Evolutionary conservation across 768 basidiomycete genomes (phyloP), one percentile per base, ranked within the genome.

Genomic region (Lentinula detonsa): DNA sequence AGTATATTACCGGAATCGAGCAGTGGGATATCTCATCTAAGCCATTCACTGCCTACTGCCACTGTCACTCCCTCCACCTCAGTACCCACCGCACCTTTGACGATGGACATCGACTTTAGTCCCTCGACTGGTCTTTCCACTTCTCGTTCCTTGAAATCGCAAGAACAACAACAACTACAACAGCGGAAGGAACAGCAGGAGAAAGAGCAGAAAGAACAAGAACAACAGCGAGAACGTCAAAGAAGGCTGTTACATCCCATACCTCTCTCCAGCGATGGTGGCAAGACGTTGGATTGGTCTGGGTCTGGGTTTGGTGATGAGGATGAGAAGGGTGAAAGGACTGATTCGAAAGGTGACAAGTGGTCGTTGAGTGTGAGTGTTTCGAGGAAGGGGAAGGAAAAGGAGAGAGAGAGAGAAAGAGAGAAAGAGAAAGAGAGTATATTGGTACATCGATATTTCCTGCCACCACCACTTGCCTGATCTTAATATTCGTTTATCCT

Each of bases 201-300:
- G 1, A 8, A 13, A 39, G 37, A 39, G 37, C 9, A 39, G 37
- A 8, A 13, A 8, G 37, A 39, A 39, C 37, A 13, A 39, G 37
- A 39, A 39, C 37, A 39, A 39, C 9, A 39, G 13, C n/a, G 13
- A 39, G 37, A 39, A 39, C 37, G 37, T 8, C 37, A 6, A 39
- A 39, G 37, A 13, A 39, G 37, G 1, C 13, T 39, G 37, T 13
- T 67, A 10, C 75, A 90, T 66, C 90, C 90, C 11, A 81, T 91
- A 8, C 90, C 90, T 0, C 72, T 81, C 5, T 90, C 89, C 7
- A 77, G 79, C 5, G 82, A 91, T 67, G 85, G 87, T 60, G 90
- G 90, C 5, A 73, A 76, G 31, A 88, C 88, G 1, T 72, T 91
- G 39, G 90, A 92, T 66, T 92, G 90, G 90, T 79, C 82, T n/a